phyloP scores from a whole-genome alignment of 805 yeast genomes.

The Wickerhamomyces chambardii region DNA sequence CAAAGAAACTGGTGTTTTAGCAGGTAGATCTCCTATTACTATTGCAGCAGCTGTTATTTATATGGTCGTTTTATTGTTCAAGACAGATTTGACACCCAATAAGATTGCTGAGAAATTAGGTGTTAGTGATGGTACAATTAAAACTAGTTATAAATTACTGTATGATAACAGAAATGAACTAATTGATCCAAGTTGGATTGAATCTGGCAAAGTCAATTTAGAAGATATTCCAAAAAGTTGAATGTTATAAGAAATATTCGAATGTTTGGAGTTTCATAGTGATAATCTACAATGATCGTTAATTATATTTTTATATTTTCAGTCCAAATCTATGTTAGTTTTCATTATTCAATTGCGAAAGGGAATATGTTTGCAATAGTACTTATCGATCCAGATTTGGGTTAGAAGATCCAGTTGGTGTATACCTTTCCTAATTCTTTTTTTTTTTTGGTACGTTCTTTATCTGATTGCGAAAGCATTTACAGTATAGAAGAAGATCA shows the following conservation, averaged over 20 bases:
- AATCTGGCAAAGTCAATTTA: slow-evolving; percentile 52
- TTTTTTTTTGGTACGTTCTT: too few species aligned
- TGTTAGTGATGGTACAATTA: slow-evolving; percentile 95
- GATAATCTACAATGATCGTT: too few species aligned
- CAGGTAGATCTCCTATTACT: slow-evolving; percentile 95
- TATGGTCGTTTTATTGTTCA: slow-evolving; percentile 86
- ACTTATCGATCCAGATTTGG: too few species aligned
- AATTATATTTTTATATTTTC: too few species aligned
- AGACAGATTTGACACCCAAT: slow-evolving; percentile 63
- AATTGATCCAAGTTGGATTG: slow-evolving; percentile 72
- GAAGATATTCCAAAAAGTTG: slow-evolving; percentile 23
- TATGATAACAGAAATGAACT: slow-evolving; percentile 64
- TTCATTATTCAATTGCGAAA: too few species aligned
- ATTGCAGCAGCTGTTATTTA: slow-evolving; percentile 97
- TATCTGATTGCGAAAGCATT: too few species aligned
- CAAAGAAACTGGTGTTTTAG: slow-evolving; percentile 86
- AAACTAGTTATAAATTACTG: slow-evolving; percentile 79
- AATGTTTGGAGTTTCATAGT: too few species aligned
- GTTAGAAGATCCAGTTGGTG: too few species aligned
- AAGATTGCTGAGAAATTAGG: slow-evolving; percentile 89
- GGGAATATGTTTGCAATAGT: too few species aligned
- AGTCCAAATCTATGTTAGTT: too few species aligned
- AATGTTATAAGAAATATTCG: not conserved
- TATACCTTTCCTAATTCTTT: too few species aligned
- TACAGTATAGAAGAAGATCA: too few species aligned